Evolutionary conservation across 306 rosid genomes (phyloP).

Genomic region (Fragaria nilgerrensis): DNA sequence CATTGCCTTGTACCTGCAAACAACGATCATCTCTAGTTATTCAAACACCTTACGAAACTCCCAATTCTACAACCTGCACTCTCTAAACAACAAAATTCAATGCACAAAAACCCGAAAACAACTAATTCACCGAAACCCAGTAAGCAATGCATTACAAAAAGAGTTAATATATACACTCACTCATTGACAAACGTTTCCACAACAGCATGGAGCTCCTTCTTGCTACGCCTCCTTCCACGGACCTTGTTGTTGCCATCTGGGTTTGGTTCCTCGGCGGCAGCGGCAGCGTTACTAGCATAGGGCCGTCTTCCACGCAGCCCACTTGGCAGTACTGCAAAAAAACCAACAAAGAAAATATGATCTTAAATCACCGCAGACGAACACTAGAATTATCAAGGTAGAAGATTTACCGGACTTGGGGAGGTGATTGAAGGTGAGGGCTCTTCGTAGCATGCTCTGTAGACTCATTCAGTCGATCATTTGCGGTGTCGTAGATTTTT

Average conservation of each 20-base stretch:
- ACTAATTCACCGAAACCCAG: background rate
- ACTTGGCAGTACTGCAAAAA: slow-evolving; percentile 2
- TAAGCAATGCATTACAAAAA: background rate
- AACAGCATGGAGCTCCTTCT: slow-evolving; percentile 44
- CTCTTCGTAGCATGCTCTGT: background rate
- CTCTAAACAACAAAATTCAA: background rate
- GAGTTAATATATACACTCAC: slow-evolving; percentile 28
- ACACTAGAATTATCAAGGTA: background rate
- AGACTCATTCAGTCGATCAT: background rate
- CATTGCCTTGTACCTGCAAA: slow-evolving; percentile 51
- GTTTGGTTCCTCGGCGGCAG: background rate
- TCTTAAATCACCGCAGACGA: background rate
- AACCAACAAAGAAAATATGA: background rate
- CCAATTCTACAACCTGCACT: background rate
- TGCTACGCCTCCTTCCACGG: slow-evolving; percentile 36
- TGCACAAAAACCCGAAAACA: background rate
- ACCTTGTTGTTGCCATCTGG: slow-evolving; percentile 10
- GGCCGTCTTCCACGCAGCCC: background rate
- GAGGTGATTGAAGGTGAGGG: background rate
- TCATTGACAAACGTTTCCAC: slow-evolving; percentile 58
- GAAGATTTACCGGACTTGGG: slow-evolving; percentile 1
- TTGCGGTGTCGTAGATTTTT: background rate
- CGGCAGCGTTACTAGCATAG: background rate
- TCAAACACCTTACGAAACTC: background rate
- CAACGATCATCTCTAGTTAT: background rate